Conservation (phyloP, 805 yeast genomes). For the Spathaspora sp. region DNA sequence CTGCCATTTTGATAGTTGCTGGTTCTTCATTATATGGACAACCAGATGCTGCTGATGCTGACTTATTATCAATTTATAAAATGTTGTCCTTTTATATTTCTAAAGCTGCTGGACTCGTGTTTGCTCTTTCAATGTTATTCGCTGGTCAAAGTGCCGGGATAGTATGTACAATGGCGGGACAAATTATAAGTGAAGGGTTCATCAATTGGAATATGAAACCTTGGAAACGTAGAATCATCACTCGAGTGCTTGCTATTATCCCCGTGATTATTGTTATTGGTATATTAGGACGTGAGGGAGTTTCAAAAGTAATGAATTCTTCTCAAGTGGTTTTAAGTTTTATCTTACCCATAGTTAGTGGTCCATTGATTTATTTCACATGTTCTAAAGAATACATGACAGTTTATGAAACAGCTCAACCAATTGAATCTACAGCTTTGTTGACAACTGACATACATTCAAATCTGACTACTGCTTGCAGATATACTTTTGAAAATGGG, state of each 20-base stretch:
- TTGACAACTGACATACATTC: constrained; percentile 4
- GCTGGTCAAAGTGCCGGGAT: constrained; percentile 48
- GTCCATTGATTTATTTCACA: constrained; percentile 45
- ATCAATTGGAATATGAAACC: constrained; percentile 42
- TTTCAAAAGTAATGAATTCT: constrained; percentile 41
- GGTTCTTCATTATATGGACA: constrained; percentile 38
- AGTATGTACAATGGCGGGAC: constrained; percentile 49
- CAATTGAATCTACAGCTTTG: constrained; percentile 12
- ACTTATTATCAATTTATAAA: constrained; percentile 40
- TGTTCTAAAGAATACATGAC: constrained; percentile 37
- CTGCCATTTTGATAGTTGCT: constrained; percentile 44
- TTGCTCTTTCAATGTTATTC: constrained; percentile 44
- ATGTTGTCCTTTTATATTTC: constrained; percentile 42
- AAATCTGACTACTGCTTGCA: background rate
- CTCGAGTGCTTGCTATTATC: constrained; percentile 38
- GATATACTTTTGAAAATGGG: constrained; percentile 38
- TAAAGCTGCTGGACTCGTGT: constrained; percentile 42
- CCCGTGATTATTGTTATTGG: constrained; percentile 38
- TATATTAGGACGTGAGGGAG: constrained; percentile 41
- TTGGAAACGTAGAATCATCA: constrained; percentile 40
- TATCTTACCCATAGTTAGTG: constrained; percentile 41
- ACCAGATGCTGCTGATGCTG: constrained; percentile 45
- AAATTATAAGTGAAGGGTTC: constrained; percentile 43
- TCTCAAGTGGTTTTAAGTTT: constrained; percentile 44
- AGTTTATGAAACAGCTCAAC: constrained; percentile 20